Conservation (phyloP, 2,329 filamentous ascomycete species). For the Colletotrichum sp. region DNA sequence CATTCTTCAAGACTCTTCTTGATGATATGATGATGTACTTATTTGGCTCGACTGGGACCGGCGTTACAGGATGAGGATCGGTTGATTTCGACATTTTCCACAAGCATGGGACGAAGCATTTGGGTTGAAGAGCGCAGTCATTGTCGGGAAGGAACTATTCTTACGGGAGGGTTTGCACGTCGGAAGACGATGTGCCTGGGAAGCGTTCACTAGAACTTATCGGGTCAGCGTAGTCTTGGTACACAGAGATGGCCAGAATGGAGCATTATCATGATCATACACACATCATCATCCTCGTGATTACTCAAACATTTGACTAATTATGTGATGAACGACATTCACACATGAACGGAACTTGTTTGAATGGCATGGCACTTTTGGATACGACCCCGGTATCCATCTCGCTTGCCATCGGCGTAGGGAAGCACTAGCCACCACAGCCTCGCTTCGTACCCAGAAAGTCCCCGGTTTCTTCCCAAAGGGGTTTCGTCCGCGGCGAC, state of each 20-base stretch:
- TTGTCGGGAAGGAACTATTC: background rate
- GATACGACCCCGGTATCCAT: background rate
- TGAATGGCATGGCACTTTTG: background rate
- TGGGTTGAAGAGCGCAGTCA: background rate
- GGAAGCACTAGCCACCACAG: constrained; percentile 14
- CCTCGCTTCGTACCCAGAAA: background rate
- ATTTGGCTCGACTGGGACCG: constrained; percentile 8
- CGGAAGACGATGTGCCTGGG: background rate
- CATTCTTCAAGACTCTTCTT: constrained; percentile 1
- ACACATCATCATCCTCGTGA: background rate
- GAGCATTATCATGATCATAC: background rate
- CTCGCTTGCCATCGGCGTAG: constrained; percentile 11
- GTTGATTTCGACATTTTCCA: constrained; percentile 3
- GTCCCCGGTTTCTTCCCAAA: constrained; percentile 13
- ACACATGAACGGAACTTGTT: background rate
- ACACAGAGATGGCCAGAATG: background rate
- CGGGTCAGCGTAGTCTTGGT: background rate
- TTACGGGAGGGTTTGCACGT: background rate
- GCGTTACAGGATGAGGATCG: constrained; percentile 2
- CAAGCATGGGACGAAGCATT: constrained; percentile 8
- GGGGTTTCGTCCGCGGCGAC: constrained; percentile 1
- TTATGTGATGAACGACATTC: background rate
- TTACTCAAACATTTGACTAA: background rate
- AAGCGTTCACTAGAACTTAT: background rate
- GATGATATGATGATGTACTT: constrained; percentile 19